These are phyloP conservation scores for Cordyceps fumosorosea DNA, from an alignment of 2,329 filamentous ascomycete species.

Conservation along the genomic window DNA sequence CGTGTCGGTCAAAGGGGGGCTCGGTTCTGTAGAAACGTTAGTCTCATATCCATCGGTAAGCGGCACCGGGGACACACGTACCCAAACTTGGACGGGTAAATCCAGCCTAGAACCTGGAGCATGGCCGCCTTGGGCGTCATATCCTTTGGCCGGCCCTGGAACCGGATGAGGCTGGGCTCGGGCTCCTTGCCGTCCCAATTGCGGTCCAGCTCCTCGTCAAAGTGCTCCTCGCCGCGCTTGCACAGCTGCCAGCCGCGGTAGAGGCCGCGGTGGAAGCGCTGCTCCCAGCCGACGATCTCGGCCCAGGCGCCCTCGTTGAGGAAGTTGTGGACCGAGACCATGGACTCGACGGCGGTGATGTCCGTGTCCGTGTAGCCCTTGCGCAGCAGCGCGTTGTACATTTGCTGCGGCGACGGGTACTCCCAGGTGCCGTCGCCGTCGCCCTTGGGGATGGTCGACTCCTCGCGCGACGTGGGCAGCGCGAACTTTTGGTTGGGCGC, in stretches of 20 bases:
- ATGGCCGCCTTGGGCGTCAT: slow-evolving; percentile 88
- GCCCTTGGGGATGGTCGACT: slow-evolving; percentile 85
- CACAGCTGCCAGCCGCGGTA: slow-evolving; percentile 67
- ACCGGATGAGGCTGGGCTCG: slow-evolving; percentile 71
- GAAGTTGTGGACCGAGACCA: slow-evolving; percentile 98
- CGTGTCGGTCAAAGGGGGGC: slow-evolving; percentile 91
- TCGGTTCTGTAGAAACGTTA: slow-evolving; percentile 51
- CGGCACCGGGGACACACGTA: slow-evolving; percentile 34
- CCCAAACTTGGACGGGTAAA: slow-evolving; percentile 76
- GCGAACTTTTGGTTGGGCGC: slow-evolving; percentile 64
- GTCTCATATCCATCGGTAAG: not conserved
- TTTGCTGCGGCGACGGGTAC: slow-evolving; percentile 96
- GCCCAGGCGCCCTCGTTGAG: slow-evolving; percentile 95
- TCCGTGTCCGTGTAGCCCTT: slow-evolving; percentile 96
- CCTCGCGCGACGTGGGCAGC: slow-evolving; percentile 74
- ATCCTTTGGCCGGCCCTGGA: slow-evolving; percentile 83
- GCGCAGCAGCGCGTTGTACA: slow-evolving; percentile 96
- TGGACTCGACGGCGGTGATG: slow-evolving; percentile 84
- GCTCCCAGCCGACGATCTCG: slow-evolving; percentile 92
- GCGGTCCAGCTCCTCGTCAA: slow-evolving; percentile 36
- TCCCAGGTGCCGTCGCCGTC: slow-evolving; percentile 81
- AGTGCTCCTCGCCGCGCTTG: slow-evolving; percentile 63
- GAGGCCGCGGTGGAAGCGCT: slow-evolving; percentile 71
- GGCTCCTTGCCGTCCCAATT: slow-evolving; percentile 47
- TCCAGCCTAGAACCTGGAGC: slow-evolving; percentile 68